These are phyloP conservation scores for Chaetomiaceae sp. DNA, from an alignment of 2,329 filamentous ascomycete species.

Conservation along the genomic window DNA sequence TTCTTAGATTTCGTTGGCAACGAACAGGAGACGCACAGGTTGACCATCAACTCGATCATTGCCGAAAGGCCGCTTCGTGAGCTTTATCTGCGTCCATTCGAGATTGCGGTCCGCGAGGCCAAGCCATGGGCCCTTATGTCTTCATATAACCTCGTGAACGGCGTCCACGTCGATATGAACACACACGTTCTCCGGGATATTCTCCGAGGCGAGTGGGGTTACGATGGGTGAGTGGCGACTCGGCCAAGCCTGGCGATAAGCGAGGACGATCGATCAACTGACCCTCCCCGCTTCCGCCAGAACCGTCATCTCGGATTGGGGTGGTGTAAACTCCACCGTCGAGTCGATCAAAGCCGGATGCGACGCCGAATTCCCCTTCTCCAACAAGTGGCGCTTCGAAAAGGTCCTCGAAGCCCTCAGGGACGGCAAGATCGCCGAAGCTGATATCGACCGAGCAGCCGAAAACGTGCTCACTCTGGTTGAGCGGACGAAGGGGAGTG, in stretches of 20 bases:
- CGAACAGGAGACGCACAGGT: conserved; percentile 65
- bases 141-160: conserved; percentile 64
- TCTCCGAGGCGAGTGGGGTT: conserved; percentile 58
- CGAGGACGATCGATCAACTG: conserved; percentile 17
- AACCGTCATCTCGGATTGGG: conserved; percentile 57
- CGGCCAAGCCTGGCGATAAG: not conserved
- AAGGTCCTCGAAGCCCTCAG: conserved; percentile 52
- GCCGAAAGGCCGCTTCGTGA: conserved; percentile 63
- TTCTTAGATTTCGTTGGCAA: conserved; percentile 61
- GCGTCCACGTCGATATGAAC: conserved; percentile 57
- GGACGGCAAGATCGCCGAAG: conserved; percentile 43
- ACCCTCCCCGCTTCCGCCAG: conserved; percentile 32
- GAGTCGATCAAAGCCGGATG: conserved; percentile 53
- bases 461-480: conserved; percentile 58
- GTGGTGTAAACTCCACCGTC: conserved; percentile 52
- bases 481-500: conserved; percentile 56
- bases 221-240: conserved; percentile 46
- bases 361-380: conserved; percentile 56
- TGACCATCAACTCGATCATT: conserved; percentile 61
- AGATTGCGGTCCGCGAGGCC: conserved; percentile 65
- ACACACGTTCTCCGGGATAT: conserved; percentile 51
- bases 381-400: conserved; percentile 51
- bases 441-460: conserved; percentile 53
- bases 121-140: conserved; percentile 68
- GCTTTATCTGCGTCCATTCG: conserved; percentile 69